These are phyloP conservation scores for Neurospora pannonica DNA, from an alignment of 495 filamentous ascomycete genomes.

Conservation along the genomic window DNA sequence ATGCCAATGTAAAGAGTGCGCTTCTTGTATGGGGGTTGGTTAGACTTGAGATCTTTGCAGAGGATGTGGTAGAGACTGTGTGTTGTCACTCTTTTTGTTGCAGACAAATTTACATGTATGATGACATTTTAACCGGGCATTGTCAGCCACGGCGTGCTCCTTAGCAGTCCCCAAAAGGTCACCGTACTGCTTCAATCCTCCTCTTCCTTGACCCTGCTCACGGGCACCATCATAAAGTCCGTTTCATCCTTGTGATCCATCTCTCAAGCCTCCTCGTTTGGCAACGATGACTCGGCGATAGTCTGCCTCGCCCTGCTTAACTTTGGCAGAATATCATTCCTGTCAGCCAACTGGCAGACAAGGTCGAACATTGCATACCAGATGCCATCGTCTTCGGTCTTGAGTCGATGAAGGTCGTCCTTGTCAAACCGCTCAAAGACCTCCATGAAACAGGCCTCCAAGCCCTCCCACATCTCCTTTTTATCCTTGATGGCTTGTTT, in stretches of 20 bases:
- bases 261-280: neutral
- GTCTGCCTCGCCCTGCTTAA: neutral
- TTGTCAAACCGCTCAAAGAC: neutral
- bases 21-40: neutral
- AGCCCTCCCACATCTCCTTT: neutral
- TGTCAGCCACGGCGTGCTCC: neutral
- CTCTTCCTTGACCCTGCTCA: neutral
- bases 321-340: neutral
- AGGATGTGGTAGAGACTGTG: neutral
- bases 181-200: neutral
- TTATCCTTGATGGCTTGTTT: neutral
- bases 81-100: neutral
- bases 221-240: neutral
- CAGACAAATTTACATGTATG: neutral
- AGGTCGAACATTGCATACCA: neutral
- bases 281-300: neutral
- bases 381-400: neutral
- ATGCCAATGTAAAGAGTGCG: conserved; percentile 7
- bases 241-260: neutral
- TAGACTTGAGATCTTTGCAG: too few relatives aligned
- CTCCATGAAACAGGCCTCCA: neutral
- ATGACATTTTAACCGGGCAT: neutral
- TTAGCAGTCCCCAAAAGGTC: neutral
- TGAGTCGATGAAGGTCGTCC: neutral
- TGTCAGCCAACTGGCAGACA: neutral